Percentiles rank a stretch among this genome's conserved stretches.
Evolutionary conservation across 2,329 filamentous ascomycete species (phyloP).

Genomic region (Arthrobotrys sinensis): DNA sequence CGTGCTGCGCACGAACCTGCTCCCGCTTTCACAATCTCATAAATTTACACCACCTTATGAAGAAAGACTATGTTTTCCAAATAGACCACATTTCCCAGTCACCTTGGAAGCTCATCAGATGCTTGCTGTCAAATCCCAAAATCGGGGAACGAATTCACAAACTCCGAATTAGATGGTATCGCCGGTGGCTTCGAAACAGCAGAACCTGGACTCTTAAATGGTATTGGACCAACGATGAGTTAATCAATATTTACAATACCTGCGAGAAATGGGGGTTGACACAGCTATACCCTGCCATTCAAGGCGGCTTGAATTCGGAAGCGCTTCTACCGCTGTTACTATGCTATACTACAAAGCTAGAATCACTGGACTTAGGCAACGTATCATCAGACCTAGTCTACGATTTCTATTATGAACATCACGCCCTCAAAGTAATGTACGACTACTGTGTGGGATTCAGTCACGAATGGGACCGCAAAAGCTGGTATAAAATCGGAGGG

Average conservation of each 20-base stretch:
- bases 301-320: not conserved
- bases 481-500: not conserved
- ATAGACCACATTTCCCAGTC: not conserved
- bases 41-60: not conserved
- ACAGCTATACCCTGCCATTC: not conserved
- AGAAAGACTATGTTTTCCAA: not conserved
- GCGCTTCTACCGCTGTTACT: not conserved
- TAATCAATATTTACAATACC: not conserved
- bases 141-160: not conserved
- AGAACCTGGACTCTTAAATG: conserved; percentile 10
- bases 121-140: not conserved
- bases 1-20: conserved; percentile 2
- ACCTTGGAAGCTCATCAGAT: not conserved
- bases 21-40: not conserved
- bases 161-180: not conserved
- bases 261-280: not conserved
- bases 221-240: conserved; percentile 6
- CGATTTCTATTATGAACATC: not conserved
- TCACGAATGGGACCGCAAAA: not conserved
- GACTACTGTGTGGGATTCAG: not conserved
- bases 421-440: not conserved
- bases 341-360: not conserved
- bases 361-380: not conserved
- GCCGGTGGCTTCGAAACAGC: not conserved
- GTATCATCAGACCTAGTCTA: not conserved